Base-by-base conservation (phyloP, 2,329 filamentous ascomycete genomes). In the Ophiocordyceps polyrhachis-furcata region DNA sequence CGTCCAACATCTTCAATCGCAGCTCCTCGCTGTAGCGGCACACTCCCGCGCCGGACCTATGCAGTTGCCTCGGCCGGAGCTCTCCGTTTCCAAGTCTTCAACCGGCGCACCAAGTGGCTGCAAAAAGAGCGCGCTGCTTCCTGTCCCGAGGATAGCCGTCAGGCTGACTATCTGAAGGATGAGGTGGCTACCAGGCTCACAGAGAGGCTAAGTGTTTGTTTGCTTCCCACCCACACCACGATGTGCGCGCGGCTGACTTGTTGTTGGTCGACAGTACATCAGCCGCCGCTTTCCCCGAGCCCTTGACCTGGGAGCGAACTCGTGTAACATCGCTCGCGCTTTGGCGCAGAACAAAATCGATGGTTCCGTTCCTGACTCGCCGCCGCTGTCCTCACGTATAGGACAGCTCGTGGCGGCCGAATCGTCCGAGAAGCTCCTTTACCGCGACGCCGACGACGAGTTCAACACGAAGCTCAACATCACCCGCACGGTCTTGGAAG, bases 301-400 rank as follows among this genome's bases (percentile, higher is more conserved):
- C 21, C 81, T 98, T 48, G 91, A 98, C 61, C 78, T 95, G 29
- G 91, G 91, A 49, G 89, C 91, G 49, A 94, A 96, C 60, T 85
- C 89, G 49, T 95, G 89, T 71, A 93, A 95, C 62, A 79, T 98
- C 49, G 88, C 88, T 19, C 79, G 81, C 49, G 83, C 84, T 46
- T 73, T 96, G 41, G 81, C 81, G 53, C 68, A 78, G 50, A 70
- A 77, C 46, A 77, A 85, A 56, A 71, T 70, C 8, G 70, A 73
- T 52, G 66, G 70, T 7, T 56, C 62, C n/a, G 67, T 64, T 43
- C 73, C 78, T 38, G 63, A 57, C n/a, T 71, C 73, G 21, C 72
- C 76, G 21, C 81, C 87, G 4, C 70, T 94, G 40, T 70, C 80
- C 1, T 71, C 69, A 20, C 78, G 82, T 48, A 79, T 98, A 46